Conservation (phyloP, 129 eudicot genomes). For the Sambucus nigra region DNA sequence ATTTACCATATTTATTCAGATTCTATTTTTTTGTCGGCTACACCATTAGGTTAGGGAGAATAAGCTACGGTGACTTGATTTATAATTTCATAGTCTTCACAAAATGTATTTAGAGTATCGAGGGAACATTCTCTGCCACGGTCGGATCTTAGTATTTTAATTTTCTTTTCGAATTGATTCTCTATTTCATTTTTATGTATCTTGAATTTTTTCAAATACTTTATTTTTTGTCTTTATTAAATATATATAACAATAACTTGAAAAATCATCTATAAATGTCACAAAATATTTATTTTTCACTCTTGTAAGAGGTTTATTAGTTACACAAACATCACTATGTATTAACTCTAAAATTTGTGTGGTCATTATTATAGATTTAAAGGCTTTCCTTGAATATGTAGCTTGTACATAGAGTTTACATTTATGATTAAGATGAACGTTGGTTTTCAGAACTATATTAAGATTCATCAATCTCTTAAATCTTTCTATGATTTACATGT, state of each 20-base stretch:
- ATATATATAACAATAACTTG: not conserved
- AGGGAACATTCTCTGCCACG: constrained; percentile 4
- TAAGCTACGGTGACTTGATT: constrained; percentile 7
- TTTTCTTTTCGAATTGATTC: constrained; percentile 3
- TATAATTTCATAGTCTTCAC: constrained; percentile 7
- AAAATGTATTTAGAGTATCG: not conserved
- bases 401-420: constrained; percentile 1
- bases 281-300: too few species aligned
- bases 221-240: not conserved
- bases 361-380: not conserved
- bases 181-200: constrained; percentile 1
- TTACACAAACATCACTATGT: too few species aligned
- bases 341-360: too few species aligned
- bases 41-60: constrained; percentile 2
- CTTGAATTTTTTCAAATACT: not conserved
- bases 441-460: too few species aligned
- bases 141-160: not conserved
- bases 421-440: too few species aligned
- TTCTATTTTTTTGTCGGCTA: not conserved
- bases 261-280: constrained; percentile 1
- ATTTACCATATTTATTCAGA: constrained; percentile 4
- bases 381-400: not conserved
- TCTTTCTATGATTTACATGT: too few species aligned
- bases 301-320: too few species aligned
- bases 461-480: too few species aligned